Base-by-base conservation (phyloP, 495 filamentous ascomycete species). In the Chaetomium tenue region DNA sequence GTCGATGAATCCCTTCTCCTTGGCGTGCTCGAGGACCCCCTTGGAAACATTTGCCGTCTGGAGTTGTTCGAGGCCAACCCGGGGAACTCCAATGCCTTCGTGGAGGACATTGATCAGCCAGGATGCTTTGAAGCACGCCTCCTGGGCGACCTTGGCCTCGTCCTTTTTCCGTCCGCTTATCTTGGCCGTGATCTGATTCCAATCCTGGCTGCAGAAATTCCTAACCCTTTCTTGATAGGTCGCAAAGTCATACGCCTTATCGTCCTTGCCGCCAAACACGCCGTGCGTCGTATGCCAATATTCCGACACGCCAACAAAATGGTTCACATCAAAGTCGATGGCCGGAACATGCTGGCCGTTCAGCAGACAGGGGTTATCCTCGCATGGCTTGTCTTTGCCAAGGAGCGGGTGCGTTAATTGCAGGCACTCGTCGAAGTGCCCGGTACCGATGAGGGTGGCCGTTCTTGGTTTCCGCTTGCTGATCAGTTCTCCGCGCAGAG, bases 261-360 rank as follows among this genome's bases (percentile, higher is more conserved):
- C 89, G 59, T 88, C 89, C 30, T 86, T 86, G 72, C 86, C 87
- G 64, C 91, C 89, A 69, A 98, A 97, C 0, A 97, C 87, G 55
- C 95, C 91, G 70, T 97, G 93, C 0, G 94, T 99, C 0, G 93
- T 97, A 77, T 99, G 94, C 94, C 94, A 99, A 72, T 96, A 99
- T 72, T 99, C 94, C 20, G 92, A 97, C 60, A 99, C 93, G 9
- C 94, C 94, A 28, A 99, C 88, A 70, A 99, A 99, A 72, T 98
- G 94, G 65, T 99, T 99, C 46, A 99, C 88, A 58, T 94, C 88
- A 71, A 98, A 99, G 74, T 99, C 94, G 60, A 99, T 97, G 1
- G 93, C 92, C 0, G 94, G 94, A 3, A 92, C 91, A 71, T 98
- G 92, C 53, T 91, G 84, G 0, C 95, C 91, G 64, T 94, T 88